Base-by-base conservation (phyloP, 257 asterid genomes). In the Nicotiana attenuata region DNA sequence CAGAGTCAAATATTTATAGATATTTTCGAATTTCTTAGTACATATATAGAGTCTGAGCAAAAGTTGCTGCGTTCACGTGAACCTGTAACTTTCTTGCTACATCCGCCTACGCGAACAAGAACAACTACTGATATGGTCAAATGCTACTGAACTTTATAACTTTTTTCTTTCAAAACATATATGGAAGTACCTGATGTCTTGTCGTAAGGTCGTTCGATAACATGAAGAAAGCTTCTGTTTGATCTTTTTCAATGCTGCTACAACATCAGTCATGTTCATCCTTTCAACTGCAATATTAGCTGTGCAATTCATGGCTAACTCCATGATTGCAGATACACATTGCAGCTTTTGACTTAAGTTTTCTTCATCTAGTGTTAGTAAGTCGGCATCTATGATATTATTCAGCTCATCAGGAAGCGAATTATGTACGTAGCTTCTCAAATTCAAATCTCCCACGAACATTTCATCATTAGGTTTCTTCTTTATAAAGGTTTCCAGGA, bases 281-380 rank as follows among this genome's bases (percentile, higher is more conserved):
- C 86, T 83, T 28, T 45, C 80, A 15, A 0, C 20, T 0, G 83
- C 57, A 53, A 50, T 60, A n/a, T 83, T 78, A 2, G 14, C 31
- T 10, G 76, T 67, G 38, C 86, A 83, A 50, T 19, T 57, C 77
- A 83, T 57, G 16, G 86, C 65, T 52, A 83, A 68, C 53, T 77
- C 63, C 79, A 78, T 9, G 19, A 82, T 65, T 8, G 78, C 53
- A 53, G 73, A 65, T 11, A 78, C 9, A 26, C 53, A 67, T 11
- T 28, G 55, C 35, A 79, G 9, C 47, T 67, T 79, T 1, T 60
- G 10, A 3, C 3, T 17, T 9, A 13, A 22, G 22, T 17, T 10
- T 61, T 79, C 68, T 15, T 80, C 61, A 10, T 63, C 83, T 10
- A 16, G 10, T 13, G 38, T n/a, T 4, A 80, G 15, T 47, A 80